Base-by-base conservation (phyloP, 306 rosid species). In the Glycine soja region DNA sequence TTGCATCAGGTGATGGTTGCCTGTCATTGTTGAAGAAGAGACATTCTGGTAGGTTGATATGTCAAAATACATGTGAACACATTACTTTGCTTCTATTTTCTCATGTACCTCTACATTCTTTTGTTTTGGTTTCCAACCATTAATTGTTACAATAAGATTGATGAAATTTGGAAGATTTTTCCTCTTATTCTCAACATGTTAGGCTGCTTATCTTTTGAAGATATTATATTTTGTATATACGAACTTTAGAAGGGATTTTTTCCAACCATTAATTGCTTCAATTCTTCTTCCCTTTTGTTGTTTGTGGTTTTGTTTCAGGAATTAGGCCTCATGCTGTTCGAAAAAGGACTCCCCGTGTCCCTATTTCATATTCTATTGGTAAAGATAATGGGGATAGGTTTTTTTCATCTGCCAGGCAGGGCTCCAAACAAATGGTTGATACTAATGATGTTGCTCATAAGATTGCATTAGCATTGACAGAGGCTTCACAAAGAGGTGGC, bases 311-410 rank as follows among this genome's bases (percentile, higher is more conserved):
- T 53, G 56, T 85, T 67, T 85, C 76, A 95, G 99, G 99, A 85
- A 84, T 91, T 67, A 86, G 83, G 81, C 90, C 97, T 82, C 99
- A 90, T 80, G 96, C 93, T 73, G 99, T 95, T 82, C 88, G 97
- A 59, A 95, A 95, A 84, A 89, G 98, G 85, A 95, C 99, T 75
- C 99, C 98, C 19, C 97, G 98, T 14, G 86, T 95, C 73, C 97
- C 98, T 40, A 90, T 95, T 72, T 85, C 94, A 63, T 76, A 80
- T 86, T 81, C 97, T 65, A 77, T 68, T 46, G 90, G 88, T 67
- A 93, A 88, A 84, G 94, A 91, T 89, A 79, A 75, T 63, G 88
- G 84, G 13, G 90, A 89, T 69, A 91, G 79, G 86, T 36, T 74
- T 57, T 76, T 84, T 88, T 87, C 97, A 75, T 87, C 91, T 24